A percentile compares a stretch with the other conserved stretches of the same genome.
phyloP scores from a whole-genome alignment of 2,329 filamentous ascomycete genomes.

The Clonostachys sp. region DNA sequence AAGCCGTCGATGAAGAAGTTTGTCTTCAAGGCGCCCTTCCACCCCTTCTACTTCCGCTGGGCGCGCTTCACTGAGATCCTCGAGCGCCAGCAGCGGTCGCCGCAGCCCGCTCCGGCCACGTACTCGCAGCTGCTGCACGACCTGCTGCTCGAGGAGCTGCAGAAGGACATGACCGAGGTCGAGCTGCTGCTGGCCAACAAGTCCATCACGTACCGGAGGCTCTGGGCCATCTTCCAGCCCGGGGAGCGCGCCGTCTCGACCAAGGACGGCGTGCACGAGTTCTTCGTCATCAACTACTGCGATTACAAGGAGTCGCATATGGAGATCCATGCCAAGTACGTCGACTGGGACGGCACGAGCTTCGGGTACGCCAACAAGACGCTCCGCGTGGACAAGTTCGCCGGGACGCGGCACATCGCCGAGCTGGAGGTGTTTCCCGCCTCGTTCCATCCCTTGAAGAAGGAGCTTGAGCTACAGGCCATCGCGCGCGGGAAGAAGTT shows the following conservation, averaged over 20 bases:
- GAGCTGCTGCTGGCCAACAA: constrained; percentile 31
- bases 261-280: constrained; percentile 72
- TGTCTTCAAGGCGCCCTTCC: constrained; percentile 5
- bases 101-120: background rate
- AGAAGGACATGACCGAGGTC: constrained; percentile 1
- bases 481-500: constrained; percentile 6
- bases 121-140: constrained; percentile 5
- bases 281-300: constrained; percentile 76
- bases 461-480: background rate
- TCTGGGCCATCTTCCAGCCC: constrained; percentile 88
- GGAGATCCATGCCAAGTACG: background rate
- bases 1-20: constrained; percentile 2
- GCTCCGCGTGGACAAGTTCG: background rate
- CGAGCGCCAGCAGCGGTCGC: constrained; percentile 1
- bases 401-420: constrained; percentile 1
- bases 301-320: constrained; percentile 31
- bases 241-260: constrained; percentile 74
- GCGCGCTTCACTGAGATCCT: constrained; percentile 1
- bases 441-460: background rate
- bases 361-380: constrained; percentile 2
- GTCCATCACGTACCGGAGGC: constrained; percentile 80
- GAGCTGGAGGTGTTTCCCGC: constrained; percentile 3
- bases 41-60: constrained; percentile 5
- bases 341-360: background rate
- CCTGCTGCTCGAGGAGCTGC: constrained; percentile 1